phyloP scores from a whole-genome alignment of 345 rosid species.

The Arabis hirsuta region DNA sequence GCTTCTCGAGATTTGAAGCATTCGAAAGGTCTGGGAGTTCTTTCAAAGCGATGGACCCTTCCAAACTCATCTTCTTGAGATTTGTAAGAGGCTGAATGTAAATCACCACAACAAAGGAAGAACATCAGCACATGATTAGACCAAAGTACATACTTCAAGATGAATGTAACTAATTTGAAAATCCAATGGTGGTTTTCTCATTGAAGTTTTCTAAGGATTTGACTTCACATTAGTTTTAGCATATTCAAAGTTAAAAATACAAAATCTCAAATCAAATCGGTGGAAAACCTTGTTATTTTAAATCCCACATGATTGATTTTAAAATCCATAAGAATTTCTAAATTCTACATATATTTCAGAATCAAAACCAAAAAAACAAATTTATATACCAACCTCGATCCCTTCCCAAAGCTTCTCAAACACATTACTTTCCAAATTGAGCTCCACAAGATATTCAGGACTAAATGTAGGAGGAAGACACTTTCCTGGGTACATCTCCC shows the following conservation, averaged over 20 bases:
- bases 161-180: neutral
- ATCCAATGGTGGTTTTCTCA: no score
- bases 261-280: no score
- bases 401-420: slow-evolving; percentile 39
- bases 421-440: neutral
- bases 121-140: neutral
- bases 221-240: no score
- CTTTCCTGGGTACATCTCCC: slow-evolving; percentile 29
- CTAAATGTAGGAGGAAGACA: slow-evolving; percentile 19
- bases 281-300: no score
- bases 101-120: neutral
- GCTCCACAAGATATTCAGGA: slow-evolving; percentile 11
- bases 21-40: slow-evolving; percentile 39
- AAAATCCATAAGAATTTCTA: neutral
- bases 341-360: no score
- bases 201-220: no score
- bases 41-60: neutral
- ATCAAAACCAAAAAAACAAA: no score
- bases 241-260: no score
- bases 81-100: slow-evolving; percentile 25
- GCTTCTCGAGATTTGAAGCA: slow-evolving; percentile 30
- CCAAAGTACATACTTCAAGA: neutral
- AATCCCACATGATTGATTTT: no score
- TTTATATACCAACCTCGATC: slow-evolving; percentile 21
- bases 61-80: slow-evolving; percentile 34